Base-by-base conservation (phyloP, 345 rosid species). In the Schrenkiella parvula region DNA sequence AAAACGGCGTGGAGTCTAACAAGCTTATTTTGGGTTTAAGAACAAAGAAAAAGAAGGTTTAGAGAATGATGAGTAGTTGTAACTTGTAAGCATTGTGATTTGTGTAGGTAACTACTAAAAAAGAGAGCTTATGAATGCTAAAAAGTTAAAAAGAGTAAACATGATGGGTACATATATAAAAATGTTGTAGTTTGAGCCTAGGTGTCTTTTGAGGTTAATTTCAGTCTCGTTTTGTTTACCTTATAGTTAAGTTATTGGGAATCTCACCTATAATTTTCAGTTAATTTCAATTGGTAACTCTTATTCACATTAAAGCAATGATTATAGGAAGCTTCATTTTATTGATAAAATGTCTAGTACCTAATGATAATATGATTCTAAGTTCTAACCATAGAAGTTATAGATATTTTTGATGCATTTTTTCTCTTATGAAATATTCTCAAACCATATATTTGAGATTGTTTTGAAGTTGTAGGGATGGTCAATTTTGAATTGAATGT, bases 91-190 rank as follows among this genome's bases (percentile, higher is more conserved):
- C 66, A 15, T 57, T 44, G 78, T 64, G 72, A 64, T 44, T 72
- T 62, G 65, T 68, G 57, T 72, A 76, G 78, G 41, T 22, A n/a
- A 23, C 44, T 15, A 57, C 38, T 65, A 28, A 31, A 58, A 38
- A 52, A 3, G n/a, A n/a, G n/a, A 2, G 13, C 57, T 31, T 22
- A 32, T 72, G 48, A 38, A 55, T 55, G 72, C 34, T 21, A 17
- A 41, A 42, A 52, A 42, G 8, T n/a, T 6, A 13, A n/a, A n/a
- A n/a, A 63, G 31, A 57, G 72, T 37, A 23, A 41, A 31, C 6
- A 75, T 60, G 56, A 67, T 52, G 70, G 58, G 78, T 67, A 58
- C 66, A 74, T 74, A 55, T 59, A 42, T 75, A 54, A 51, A 67
- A 61, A 25, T 44, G 64, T 63, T 37, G 70, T 63, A 54, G 74